These are phyloP conservation scores for Escovopsis sp. DNA, from an alignment of 2,329 filamentous ascomycete species.

Conservation along the genomic window DNA sequence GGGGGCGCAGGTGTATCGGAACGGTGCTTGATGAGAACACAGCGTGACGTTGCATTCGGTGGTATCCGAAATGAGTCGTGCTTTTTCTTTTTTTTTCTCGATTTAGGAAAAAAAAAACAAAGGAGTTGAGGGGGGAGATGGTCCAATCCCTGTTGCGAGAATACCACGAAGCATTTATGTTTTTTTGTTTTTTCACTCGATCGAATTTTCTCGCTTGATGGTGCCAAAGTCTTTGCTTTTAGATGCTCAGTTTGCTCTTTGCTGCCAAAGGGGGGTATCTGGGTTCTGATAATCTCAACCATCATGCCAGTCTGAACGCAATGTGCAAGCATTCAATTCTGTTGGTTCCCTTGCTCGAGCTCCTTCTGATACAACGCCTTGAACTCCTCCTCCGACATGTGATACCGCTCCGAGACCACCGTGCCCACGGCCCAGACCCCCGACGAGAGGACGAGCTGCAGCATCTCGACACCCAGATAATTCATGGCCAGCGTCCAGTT, in stretches of 20 bases:
- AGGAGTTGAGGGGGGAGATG: neutral
- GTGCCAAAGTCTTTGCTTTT: no score
- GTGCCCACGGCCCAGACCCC: slow-evolving; percentile 32
- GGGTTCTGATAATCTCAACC: no score
- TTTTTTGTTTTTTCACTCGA: no score
- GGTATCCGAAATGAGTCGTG: neutral
- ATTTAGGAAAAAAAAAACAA: neutral
- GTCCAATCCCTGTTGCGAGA: no score
- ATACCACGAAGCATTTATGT: no score
- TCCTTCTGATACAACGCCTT: slow-evolving; percentile 10
- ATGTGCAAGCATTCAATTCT: no score
- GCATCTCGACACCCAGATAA: slow-evolving; percentile 29
- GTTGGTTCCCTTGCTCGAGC: no score
- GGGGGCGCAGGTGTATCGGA: slow-evolving; percentile 59
- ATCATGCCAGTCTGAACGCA: no score
- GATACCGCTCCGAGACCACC: slow-evolving; percentile 22
- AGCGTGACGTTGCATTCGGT: neutral
- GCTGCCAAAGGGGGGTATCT: no score
- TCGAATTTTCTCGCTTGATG: no score
- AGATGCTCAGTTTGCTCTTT: no score
- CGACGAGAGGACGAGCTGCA: slow-evolving; percentile 28
- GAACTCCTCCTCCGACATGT: slow-evolving; percentile 30
- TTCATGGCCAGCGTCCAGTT: slow-evolving; percentile 28
- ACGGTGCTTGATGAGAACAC: slow-evolving; percentile 40
- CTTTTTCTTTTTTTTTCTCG: neutral